Evolutionary conservation across 2,329 filamentous ascomycete species (phyloP).

Genomic region (Phaeosphaeriaceae sp.): DNA sequence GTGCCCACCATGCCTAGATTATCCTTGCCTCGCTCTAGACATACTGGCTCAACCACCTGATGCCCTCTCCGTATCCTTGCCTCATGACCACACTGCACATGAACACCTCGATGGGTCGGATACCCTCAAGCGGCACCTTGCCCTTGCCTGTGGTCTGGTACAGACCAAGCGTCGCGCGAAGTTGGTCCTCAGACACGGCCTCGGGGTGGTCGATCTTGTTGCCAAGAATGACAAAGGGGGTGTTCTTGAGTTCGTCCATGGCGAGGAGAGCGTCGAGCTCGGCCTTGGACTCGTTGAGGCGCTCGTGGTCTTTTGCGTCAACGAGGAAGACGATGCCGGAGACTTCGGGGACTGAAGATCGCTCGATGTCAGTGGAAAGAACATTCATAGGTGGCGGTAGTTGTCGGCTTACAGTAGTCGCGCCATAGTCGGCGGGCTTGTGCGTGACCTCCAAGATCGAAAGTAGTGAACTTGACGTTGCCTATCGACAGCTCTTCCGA

Average conservation of each 20-base stretch:
- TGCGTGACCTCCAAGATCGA: constrained; percentile 66
- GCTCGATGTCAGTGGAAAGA: constrained; percentile 6
- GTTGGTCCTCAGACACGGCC: constrained; percentile 93
- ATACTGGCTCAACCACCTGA: constrained; percentile 52
- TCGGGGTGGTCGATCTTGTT: constrained; percentile 99
- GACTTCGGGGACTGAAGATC: constrained; percentile 43
- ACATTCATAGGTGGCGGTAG: not conserved
- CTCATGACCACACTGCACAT: constrained; percentile 99
- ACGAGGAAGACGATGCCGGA: constrained; percentile 94
- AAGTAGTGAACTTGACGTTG: constrained; percentile 84
- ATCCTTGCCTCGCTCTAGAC: constrained; percentile 32
- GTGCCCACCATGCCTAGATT: not conserved
- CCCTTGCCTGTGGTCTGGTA: constrained; percentile 69
- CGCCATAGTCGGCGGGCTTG: constrained; percentile 51
- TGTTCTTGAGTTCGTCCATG: constrained; percentile 96
- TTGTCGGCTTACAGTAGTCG: constrained; percentile 41
- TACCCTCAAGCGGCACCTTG: constrained; percentile 47
- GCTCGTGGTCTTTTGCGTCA: constrained; percentile 96
- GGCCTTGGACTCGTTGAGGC: constrained; percentile 91
- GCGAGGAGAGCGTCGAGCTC: constrained; percentile 92
- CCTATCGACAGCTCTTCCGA: constrained; percentile 65
- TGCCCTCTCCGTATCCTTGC: constrained; percentile 67
- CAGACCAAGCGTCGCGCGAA: constrained; percentile 88
- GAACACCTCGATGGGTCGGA: constrained; percentile 81
- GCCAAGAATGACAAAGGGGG: constrained; percentile 93